Evolutionary conservation across 352 stramenopile species (phyloP).

Genomic region (Phytopythium cucurbitacearum): DNA sequence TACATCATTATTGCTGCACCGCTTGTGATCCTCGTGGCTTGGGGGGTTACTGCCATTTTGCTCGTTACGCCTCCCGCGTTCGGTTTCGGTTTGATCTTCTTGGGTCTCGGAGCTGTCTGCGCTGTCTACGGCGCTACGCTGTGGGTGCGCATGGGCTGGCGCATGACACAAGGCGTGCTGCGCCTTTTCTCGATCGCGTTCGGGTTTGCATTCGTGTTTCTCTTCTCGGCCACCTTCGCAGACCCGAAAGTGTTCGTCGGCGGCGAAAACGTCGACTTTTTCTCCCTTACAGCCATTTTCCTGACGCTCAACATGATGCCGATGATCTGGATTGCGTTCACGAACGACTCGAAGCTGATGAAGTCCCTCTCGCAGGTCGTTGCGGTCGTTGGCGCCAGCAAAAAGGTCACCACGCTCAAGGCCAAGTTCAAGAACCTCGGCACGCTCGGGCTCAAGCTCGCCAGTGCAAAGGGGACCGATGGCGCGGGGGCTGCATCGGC

Average conservation of each 20-base stretch:
- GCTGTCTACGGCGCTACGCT: constrained; percentile 43
- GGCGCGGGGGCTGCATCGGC: not conserved
- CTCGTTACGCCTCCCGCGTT: constrained; percentile 71
- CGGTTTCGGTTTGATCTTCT: constrained; percentile 75
- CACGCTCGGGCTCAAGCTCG: constrained; percentile 69
- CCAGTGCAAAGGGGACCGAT: constrained; percentile 38
- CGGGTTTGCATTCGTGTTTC: constrained; percentile 64
- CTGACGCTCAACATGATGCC: constrained; percentile 87
- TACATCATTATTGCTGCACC: constrained; percentile 50
- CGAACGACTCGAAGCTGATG: constrained; percentile 82
- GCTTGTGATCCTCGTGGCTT: constrained; percentile 58
- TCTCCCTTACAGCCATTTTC: constrained; percentile 73
- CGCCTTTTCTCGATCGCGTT: constrained; percentile 49
- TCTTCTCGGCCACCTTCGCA: constrained; percentile 77
- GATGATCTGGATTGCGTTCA: constrained; percentile 90
- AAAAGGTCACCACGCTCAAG: constrained; percentile 78
- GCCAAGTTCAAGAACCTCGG: constrained; percentile 82
- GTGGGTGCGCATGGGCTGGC: constrained; percentile 76
- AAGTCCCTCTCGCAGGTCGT: constrained; percentile 81
- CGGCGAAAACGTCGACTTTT: constrained; percentile 68
- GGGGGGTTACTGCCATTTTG: constrained; percentile 66
- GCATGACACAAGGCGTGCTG: constrained; percentile 66
- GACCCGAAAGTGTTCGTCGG: constrained; percentile 70
- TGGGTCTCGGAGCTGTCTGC: constrained; percentile 41
- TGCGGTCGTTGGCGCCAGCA: constrained; percentile 63